phyloP scores from a whole-genome alignment of 108 stramenopile species.

The Phaeodactylum tricornutum region DNA sequence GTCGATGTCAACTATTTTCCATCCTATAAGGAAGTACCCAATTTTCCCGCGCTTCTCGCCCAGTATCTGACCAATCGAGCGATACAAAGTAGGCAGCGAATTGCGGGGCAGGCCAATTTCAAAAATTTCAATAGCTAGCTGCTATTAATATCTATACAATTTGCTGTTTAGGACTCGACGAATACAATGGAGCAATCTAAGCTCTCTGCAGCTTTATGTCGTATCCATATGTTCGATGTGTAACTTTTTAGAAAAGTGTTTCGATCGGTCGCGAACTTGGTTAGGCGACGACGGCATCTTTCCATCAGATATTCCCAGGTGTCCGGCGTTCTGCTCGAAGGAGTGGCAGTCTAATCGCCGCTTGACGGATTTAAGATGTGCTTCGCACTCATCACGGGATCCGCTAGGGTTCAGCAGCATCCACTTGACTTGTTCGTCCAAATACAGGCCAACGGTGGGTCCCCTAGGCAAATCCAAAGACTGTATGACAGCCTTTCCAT shows the following conservation, averaged over 20 bases:
- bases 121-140: too few relatives aligned
- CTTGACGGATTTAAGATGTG: slow-evolving; percentile 39
- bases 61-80: slow-evolving; percentile 68
- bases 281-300: too few relatives aligned
- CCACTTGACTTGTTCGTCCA: slow-evolving; percentile 70
- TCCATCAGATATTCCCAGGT: too few relatives aligned
- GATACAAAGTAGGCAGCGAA: slow-evolving; percentile 29
- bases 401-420: slow-evolving; percentile 66
- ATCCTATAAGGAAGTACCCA: slow-evolving; percentile 79
- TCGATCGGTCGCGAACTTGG: too few relatives aligned
- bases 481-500: slow-evolving; percentile 63
- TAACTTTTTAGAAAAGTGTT: too few relatives aligned
- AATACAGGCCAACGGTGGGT: slow-evolving; percentile 48
- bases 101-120: too few relatives aligned
- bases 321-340: too few relatives aligned
- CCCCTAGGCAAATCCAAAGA: slow-evolving; percentile 44
- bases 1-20: slow-evolving; percentile 89
- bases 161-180: too few relatives aligned
- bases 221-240: too few relatives aligned
- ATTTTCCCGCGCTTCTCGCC: slow-evolving; percentile 69
- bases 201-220: too few relatives aligned
- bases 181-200: too few relatives aligned
- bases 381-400: slow-evolving; percentile 45
- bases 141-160: too few relatives aligned
- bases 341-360: slow-evolving; percentile 40